A percentile compares a stretch with the other conserved stretches of the same genome.
phyloP scores from a whole-genome alignment of 495 filamentous ascomycete species.

The Lasiosphaeria ovina region DNA sequence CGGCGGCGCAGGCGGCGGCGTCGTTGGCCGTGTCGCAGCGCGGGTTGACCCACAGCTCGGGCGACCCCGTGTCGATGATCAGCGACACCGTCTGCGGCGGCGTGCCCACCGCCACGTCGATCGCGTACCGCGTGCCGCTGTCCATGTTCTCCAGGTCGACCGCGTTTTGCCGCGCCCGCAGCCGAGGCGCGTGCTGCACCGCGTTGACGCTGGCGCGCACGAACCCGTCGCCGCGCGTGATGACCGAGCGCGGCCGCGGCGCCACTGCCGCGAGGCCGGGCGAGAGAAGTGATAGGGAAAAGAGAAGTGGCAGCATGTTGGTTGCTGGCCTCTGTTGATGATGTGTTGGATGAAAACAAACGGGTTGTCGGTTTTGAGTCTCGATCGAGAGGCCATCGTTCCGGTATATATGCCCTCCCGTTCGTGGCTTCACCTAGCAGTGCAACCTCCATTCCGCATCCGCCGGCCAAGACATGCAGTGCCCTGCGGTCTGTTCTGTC shows the following conservation, averaged over 20 bases:
- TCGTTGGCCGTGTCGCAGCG: constrained; percentile 30
- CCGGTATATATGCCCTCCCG: too few species aligned
- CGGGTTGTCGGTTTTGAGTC: too few species aligned
- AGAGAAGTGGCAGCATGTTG: constrained; percentile 8
- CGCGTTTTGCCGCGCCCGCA: constrained; percentile 7
- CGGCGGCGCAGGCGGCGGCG: constrained; percentile 23
- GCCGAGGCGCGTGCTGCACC: constrained; percentile 8
- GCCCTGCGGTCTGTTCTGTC: too few species aligned
- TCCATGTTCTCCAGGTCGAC: constrained; percentile 5
- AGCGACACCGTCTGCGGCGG: constrained; percentile 35
- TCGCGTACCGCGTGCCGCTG: constrained; percentile 13
- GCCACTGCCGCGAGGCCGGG: constrained; percentile 8
- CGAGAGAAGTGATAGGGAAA: constrained; percentile 9
- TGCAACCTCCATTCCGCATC: too few species aligned
- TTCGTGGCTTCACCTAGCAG: too few species aligned
- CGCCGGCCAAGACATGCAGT: too few species aligned
- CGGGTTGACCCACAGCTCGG: constrained; percentile 48
- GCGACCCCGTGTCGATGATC: constrained; percentile 46
- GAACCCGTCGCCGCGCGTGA: constrained; percentile 17
- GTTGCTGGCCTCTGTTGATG: background rate
- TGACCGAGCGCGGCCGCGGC: constrained; percentile 1
- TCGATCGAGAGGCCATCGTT: too few species aligned
- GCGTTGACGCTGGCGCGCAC: constrained; percentile 15
- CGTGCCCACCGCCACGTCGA: constrained; percentile 22
- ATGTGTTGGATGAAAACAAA: background rate